These are phyloP conservation scores for Alternaria sp. DNA, from an alignment of 2,329 filamentous ascomycete genomes.

Conservation along the genomic window DNA sequence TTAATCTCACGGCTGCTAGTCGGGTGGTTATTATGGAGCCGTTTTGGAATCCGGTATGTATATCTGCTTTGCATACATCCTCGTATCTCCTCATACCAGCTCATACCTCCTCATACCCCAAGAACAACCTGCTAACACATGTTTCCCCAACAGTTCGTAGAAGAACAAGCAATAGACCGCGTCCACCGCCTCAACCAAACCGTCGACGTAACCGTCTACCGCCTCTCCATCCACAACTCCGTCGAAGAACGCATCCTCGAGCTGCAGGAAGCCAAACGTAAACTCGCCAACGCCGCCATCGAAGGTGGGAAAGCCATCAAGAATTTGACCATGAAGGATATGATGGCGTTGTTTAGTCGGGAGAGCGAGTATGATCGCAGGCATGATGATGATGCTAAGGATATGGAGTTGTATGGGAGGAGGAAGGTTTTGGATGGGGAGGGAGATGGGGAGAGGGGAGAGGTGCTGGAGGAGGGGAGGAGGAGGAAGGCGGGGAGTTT, in stretches of 20 bases:
- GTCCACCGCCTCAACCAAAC: slow-evolving; percentile 98
- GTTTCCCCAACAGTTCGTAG: slow-evolving; percentile 72
- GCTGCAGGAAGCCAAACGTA: slow-evolving; percentile 90
- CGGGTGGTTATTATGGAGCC: slow-evolving; percentile 95
- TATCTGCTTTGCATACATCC: too few species aligned
- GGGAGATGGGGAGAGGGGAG: slow-evolving; percentile 7
- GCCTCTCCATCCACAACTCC: slow-evolving; percentile 82
- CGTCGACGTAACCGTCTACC: slow-evolving; percentile 92
- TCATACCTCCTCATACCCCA: neutral
- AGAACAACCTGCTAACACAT: neutral
- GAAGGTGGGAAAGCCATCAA: slow-evolving; percentile 79
- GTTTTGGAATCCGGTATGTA: slow-evolving; percentile 90
- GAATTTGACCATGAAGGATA: slow-evolving; percentile 91
- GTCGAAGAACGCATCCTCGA: slow-evolving; percentile 96
- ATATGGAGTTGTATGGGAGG: slow-evolving; percentile 44
- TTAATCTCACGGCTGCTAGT: slow-evolving; percentile 93
- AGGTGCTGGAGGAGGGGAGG: slow-evolving; percentile 16
- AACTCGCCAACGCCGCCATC: slow-evolving; percentile 89
- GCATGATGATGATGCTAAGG: slow-evolving; percentile 48
- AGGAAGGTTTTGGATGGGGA: slow-evolving; percentile 37
- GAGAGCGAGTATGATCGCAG: slow-evolving; percentile 63
- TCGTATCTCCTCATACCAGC: neutral
- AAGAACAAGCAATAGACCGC: slow-evolving; percentile 98
- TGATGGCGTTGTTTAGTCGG: slow-evolving; percentile 84
- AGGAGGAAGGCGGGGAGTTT: slow-evolving; percentile 40